Conservation (phyloP, 768 basidiomycete species). For the Crassisporium funariophilum region DNA sequence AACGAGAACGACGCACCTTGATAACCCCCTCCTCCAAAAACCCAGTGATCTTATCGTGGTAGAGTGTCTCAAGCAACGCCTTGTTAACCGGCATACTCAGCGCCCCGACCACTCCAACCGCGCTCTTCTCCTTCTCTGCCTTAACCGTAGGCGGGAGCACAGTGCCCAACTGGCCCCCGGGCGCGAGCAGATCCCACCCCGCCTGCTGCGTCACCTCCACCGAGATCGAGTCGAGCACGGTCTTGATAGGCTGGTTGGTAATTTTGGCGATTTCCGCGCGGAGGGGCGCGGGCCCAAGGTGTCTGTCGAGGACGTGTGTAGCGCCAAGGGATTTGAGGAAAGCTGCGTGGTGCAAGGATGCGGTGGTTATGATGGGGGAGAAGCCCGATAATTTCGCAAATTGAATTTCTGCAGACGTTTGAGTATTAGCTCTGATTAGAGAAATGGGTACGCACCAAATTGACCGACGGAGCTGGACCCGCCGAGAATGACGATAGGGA, state of each 20-base stretch:
- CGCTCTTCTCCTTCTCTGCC: slow-evolving; percentile 5
- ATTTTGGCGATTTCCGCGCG: slow-evolving; percentile 21
- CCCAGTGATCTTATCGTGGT: slow-evolving; percentile 12
- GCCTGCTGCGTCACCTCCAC: slow-evolving; percentile 21
- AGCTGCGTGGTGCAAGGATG: slow-evolving; percentile 31
- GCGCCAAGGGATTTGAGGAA: slow-evolving; percentile 40
- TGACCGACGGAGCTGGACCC: slow-evolving; percentile 53
- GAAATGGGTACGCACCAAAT: slow-evolving; percentile 35
- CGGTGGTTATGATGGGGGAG: slow-evolving; percentile 42
- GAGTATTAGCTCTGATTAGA: no score
- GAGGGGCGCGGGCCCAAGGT: slow-evolving; percentile 20
- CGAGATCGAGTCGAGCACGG: slow-evolving; percentile 32
- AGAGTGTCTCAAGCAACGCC: slow-evolving; percentile 13
- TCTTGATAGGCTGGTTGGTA: slow-evolving; percentile 19
- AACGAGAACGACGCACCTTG: slow-evolving; percentile 13
- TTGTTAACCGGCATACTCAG: slow-evolving; percentile 13
- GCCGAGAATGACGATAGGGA: slow-evolving; percentile 49
- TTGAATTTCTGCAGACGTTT: slow-evolving; percentile 29
- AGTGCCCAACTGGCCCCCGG: slow-evolving; percentile 36
- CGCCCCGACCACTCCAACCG: slow-evolving; percentile 5
- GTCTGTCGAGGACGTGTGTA: slow-evolving; percentile 40
- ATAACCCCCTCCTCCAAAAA: slow-evolving; percentile 22
- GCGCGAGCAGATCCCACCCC: slow-evolving; percentile 30
- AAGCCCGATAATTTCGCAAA: slow-evolving; percentile 42
- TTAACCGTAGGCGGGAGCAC: slow-evolving; percentile 33